phyloP scores from a whole-genome alignment of 352 stramenopile genomes.

The Phytophthora multivora region DNA sequence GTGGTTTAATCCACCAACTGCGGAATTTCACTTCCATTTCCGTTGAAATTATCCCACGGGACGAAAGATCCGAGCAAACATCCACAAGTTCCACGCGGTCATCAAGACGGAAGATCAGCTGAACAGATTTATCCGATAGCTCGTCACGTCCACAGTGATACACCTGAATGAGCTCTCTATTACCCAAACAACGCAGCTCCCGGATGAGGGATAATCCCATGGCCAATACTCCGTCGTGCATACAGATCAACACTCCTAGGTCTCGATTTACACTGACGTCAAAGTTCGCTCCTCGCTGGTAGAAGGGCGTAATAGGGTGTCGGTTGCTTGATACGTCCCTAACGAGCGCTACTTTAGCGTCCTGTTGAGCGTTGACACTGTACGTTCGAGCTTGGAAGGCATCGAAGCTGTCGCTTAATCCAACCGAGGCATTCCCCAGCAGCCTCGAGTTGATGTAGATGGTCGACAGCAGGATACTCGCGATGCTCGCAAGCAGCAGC shows the following conservation, averaged over 20 bases:
- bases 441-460: constrained; percentile 30
- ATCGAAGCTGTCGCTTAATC: constrained; percentile 32
- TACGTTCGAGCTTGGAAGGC: constrained; percentile 16
- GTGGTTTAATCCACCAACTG: constrained; percentile 54
- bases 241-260: constrained; percentile 25
- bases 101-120: constrained; percentile 28
- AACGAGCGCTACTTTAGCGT: neutral
- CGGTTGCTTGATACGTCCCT: too few species aligned
- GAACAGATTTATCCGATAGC: constrained; percentile 35
- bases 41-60: constrained; percentile 9
- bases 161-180: constrained; percentile 28
- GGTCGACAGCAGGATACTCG: constrained; percentile 18
- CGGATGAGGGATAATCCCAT: constrained; percentile 49
- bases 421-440: constrained; percentile 8
- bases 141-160: constrained; percentile 44
- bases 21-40: constrained; percentile 23
- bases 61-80: constrained; percentile 39
- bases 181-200: constrained; percentile 27
- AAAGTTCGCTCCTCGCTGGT: constrained; percentile 23
- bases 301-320: constrained; percentile 16
- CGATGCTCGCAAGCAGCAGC: constrained; percentile 21
- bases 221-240: constrained; percentile 40
- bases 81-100: constrained; percentile 39
- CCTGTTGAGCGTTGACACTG: constrained; percentile 2
- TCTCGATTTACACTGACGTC: constrained; percentile 21